A percentile compares a stretch with the other conserved stretches of the same genome.
Evolutionary conservation across 495 filamentous ascomycete genomes (phyloP).

Genomic region (Penicillium lagena): DNA sequence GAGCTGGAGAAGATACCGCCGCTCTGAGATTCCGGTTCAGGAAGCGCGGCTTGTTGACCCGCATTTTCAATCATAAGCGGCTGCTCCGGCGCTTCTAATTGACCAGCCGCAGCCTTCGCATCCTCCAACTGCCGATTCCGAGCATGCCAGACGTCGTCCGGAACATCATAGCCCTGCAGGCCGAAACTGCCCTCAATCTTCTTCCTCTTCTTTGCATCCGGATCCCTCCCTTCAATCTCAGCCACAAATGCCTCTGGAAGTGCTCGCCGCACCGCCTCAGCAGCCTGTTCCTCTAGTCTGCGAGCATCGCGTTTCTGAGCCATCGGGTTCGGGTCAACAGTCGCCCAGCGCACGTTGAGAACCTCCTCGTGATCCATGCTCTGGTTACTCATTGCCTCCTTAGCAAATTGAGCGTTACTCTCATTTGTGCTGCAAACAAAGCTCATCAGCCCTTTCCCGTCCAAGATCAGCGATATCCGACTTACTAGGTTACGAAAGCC

Average conservation of each 20-base stretch:
- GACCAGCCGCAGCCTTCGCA: constrained; percentile 22
- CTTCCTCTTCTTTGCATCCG: constrained; percentile 76
- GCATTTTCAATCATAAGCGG: constrained; percentile 38
- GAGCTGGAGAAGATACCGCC: constrained; percentile 75
- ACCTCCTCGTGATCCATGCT: constrained; percentile 81
- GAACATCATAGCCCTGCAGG: constrained; percentile 84
- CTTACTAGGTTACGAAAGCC: constrained; percentile 65
- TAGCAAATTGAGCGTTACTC: constrained; percentile 82
- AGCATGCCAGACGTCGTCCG: constrained; percentile 91
- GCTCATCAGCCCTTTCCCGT: too few relatives aligned
- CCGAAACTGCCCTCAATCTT: constrained; percentile 89
- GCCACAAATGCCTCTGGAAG: constrained; percentile 89
- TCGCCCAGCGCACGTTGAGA: constrained; percentile 95
- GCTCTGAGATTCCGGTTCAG: constrained; percentile 15
- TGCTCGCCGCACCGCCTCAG: constrained; percentile 84
- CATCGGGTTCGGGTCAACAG: constrained; percentile 90
- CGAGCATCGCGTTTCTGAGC: constrained; percentile 89
- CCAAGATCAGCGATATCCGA: constrained; percentile 16
- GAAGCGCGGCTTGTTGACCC: neutral
- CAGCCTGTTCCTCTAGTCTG: constrained; percentile 93
- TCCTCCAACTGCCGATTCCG: constrained; percentile 44
- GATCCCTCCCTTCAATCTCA: constrained; percentile 88
- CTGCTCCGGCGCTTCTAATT: constrained; percentile 39
- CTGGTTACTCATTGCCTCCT: constrained; percentile 88
- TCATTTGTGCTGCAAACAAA: constrained; percentile 54